Evolutionary conservation across 176 grass and related monocot genomes (phyloP), one percentile per base, ranked within the genome.

Genomic region (Juncus effusus): DNA sequence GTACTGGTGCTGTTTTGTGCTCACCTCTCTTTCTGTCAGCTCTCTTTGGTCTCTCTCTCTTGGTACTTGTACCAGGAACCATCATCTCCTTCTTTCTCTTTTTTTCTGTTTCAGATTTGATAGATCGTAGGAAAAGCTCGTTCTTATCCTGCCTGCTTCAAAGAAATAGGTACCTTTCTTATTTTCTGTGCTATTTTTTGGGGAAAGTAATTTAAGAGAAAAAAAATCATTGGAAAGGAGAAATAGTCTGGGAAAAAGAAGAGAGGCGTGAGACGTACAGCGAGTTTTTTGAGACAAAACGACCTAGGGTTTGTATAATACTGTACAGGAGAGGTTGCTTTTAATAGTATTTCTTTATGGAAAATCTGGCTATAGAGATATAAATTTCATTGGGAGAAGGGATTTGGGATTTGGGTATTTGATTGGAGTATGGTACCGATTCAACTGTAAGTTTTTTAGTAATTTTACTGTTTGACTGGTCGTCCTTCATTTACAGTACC

Each of bases 1-100:
- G 69, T 72, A 72, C 69, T 14, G 69, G 69, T 72, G 69, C 69
- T 72, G 69, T 72, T 72, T 37, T 56, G 69, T 72, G 69, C 69
- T 72, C 69, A 72, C 69, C 0, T 72, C 69, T 72, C 69, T 72
- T 47, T 60, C 69, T 72, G 69, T 72, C 69, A 72, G 69, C 69
- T 56, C 53, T 72, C 9, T 56, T 72, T 41, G 19, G 19, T 28
- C 19, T 28, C 19, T 28, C 51, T 59, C 38, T 40, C 54, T 72
- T 4, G 69, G 67, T 71, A 71, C 67, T 71, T 42, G 67, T 71
- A 71, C 67, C 49, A 58, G 69, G 39, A 72, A 58, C 54, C 58
- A 16, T 67, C 45, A 51, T 16, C 51, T 11, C 16, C 14, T 37
- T 14, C 44, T 47, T 9, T 47, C 44, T 47, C 42, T 59, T 59